These are phyloP conservation scores for Microbotryum silenes-acaulis DNA, from an alignment of 1,284 basidiomycete genomes.

Conservation along the genomic window DNA sequence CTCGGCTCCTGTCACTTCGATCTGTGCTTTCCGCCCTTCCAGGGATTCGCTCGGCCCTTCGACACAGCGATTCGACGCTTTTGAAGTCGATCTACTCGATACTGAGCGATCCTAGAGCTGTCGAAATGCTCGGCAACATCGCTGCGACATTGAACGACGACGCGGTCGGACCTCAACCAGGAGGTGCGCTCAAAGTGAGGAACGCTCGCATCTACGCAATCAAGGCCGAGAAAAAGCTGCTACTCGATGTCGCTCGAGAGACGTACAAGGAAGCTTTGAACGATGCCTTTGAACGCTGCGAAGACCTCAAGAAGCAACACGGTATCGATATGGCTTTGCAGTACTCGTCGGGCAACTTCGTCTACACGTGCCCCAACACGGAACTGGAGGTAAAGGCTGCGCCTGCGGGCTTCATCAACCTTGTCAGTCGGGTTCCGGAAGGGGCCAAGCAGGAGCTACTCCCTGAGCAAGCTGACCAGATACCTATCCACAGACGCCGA, in stretches of 20 bases:
- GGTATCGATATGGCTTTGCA: slow-evolving; percentile 23
- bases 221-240: slow-evolving; percentile 27
- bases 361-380: slow-evolving; percentile 20
- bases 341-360: slow-evolving; percentile 21
- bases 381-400: slow-evolving; percentile 25
- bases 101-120: slow-evolving; percentile 61
- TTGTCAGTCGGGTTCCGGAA: slow-evolving; percentile 18
- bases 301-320: slow-evolving; percentile 10
- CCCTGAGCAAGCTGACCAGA: background rate
- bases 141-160: slow-evolving; percentile 64
- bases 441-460: background rate
- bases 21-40: slow-evolving; percentile 61
- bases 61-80: slow-evolving; percentile 43
- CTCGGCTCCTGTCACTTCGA: slow-evolving; percentile 66
- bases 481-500: slow-evolving; percentile 21
- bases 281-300: slow-evolving; percentile 25
- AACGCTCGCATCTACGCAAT: slow-evolving; percentile 31
- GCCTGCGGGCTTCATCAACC: slow-evolving; percentile 22
- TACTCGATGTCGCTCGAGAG: slow-evolving; percentile 79
- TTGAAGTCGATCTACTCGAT: slow-evolving; percentile 60
- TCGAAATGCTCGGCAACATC: slow-evolving; percentile 55
- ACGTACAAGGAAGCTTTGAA: slow-evolving; percentile 58
- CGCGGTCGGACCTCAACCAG: slow-evolving; percentile 49
- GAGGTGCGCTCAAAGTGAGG: slow-evolving; percentile 56
- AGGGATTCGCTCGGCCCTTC: slow-evolving; percentile 53